Evolutionary conservation across 108 stramenopile species (phyloP).

Genomic region (Discostella pseudostelligera): DNA sequence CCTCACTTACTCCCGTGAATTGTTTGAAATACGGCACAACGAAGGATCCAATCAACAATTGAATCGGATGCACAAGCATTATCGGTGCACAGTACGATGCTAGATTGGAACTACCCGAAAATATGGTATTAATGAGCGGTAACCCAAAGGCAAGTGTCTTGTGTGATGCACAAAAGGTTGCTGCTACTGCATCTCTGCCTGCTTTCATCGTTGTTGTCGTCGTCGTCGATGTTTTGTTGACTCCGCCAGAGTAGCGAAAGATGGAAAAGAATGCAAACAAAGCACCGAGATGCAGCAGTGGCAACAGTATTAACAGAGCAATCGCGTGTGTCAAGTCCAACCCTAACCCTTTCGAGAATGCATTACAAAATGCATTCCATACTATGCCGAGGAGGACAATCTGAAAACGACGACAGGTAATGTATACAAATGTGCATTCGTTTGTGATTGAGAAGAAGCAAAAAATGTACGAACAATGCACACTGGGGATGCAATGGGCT

Average conservation of each 20-base stretch:
- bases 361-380: conserved; percentile 92
- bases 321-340: conserved; percentile 56
- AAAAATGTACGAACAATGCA: too few species aligned
- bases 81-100: conserved; percentile 86
- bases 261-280: conserved; percentile 51
- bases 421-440: too few species aligned
- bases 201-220: too few species aligned
- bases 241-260: conserved; percentile 31
- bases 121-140: conserved; percentile 86
- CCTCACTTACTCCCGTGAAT: conserved; percentile 8
- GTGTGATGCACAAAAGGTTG: conserved; percentile 81
- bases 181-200: conserved; percentile 65
- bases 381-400: conserved; percentile 83
- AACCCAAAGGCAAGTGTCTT: conserved; percentile 93
- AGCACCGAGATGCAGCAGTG: conserved; percentile 63
- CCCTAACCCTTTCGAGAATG: conserved; percentile 77
- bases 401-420: too few species aligned
- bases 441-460: not conserved
- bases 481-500: too few species aligned
- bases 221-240: conserved; percentile 27
- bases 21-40: conserved; percentile 42
- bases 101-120: conserved; percentile 80
- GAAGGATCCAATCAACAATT: conserved; percentile 81
- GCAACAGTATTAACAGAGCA: conserved; percentile 58
- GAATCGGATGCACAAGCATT: conserved; percentile 89